Percentiles rank a stretch among this genome's conserved stretches.
Conservation (phyloP, 257 asterid species). For the Handroanthus guayacan region DNA sequence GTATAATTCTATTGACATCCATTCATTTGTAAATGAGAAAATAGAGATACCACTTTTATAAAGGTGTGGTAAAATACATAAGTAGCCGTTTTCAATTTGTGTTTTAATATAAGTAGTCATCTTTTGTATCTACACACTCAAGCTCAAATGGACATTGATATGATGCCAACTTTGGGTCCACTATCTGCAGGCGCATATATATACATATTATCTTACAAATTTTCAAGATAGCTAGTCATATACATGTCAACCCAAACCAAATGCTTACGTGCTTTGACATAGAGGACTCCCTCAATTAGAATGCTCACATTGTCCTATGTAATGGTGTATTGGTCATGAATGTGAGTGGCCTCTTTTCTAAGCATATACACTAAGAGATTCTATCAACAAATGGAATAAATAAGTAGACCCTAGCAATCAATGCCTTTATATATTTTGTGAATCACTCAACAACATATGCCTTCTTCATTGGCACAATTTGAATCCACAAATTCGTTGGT, state of each 20-base stretch:
- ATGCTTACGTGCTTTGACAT: slow-evolving; percentile 62
- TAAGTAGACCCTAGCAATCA: slow-evolving; percentile 84
- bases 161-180: slow-evolving; percentile 95
- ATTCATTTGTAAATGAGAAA: too few species aligned
- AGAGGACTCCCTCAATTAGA: slow-evolving; percentile 80
- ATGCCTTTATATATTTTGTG: slow-evolving; percentile 75
- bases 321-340: slow-evolving; percentile 82
- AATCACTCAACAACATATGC: slow-evolving; percentile 88
- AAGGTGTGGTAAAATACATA: too few species aligned
- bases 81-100: too few species aligned
- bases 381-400: slow-evolving; percentile 81
- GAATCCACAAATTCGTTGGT: slow-evolving; percentile 83
- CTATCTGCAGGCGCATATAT: slow-evolving; percentile 55
- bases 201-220: neutral
- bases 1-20: too few species aligned
- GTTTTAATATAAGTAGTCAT: too few species aligned
- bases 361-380: slow-evolving; percentile 89
- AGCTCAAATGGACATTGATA: too few species aligned
- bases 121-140: too few species aligned
- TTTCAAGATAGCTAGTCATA: slow-evolving; percentile 13
- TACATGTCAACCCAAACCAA: slow-evolving; percentile 22
- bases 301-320: slow-evolving; percentile 95
- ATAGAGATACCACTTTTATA: too few species aligned
- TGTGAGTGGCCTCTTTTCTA: slow-evolving; percentile 83
- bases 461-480: slow-evolving; percentile 88